phyloP scores from a whole-genome alignment of 352 stramenopile species.

The Globisporangium nagaii region DNA sequence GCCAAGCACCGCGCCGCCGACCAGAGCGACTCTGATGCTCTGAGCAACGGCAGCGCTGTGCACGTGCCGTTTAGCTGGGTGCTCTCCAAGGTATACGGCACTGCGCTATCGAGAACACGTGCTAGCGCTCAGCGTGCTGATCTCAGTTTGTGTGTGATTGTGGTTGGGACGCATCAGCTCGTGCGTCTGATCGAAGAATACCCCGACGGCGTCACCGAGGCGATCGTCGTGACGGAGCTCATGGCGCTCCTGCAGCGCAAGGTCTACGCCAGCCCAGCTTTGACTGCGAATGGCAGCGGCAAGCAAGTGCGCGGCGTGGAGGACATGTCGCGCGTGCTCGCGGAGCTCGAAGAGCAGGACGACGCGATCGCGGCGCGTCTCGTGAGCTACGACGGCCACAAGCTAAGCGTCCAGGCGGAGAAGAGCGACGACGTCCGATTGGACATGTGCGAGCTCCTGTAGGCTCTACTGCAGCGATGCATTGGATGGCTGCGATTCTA shows the following conservation, averaged over 20 bases:
- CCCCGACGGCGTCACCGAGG: constrained; percentile 61
- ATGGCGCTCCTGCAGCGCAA: constrained; percentile 33
- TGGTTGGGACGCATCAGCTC: constrained; percentile 17
- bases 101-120: too few species aligned
- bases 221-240: constrained; percentile 57
- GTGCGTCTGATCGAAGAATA: constrained; percentile 57
- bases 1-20: constrained; percentile 17
- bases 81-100: constrained; percentile 29
- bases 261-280: not conserved
- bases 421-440: constrained; percentile 13
- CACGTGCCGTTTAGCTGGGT: constrained; percentile 51
- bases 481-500: too few species aligned
- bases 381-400: constrained; percentile 26
- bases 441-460: constrained; percentile 16
- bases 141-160: not conserved
- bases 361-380: constrained; percentile 31
- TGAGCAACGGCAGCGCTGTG: not conserved
- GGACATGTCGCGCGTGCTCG: constrained; percentile 29
- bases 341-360: constrained; percentile 27
- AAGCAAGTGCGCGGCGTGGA: constrained; percentile 23
- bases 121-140: not conserved
- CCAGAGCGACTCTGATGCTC: not conserved
- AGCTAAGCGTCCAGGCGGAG: constrained; percentile 28
- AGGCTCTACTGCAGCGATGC: too few species aligned
- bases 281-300: constrained; percentile 1